Evolutionary conservation across 2,329 filamentous ascomycete species (phyloP).

Genomic region (Neofusicoccum laricinum): DNA sequence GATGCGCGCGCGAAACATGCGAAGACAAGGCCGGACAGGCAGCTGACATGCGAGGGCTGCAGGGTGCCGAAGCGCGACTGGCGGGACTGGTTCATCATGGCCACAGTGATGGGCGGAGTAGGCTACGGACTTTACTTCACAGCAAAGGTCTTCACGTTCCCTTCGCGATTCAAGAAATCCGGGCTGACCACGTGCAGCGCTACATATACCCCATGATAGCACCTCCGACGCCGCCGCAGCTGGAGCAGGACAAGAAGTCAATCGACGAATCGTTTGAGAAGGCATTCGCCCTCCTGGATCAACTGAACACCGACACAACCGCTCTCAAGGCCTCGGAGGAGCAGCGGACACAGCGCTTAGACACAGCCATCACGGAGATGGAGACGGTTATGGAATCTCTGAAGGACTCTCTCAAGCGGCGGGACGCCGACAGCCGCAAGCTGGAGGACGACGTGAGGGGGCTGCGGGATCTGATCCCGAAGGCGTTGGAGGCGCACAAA

Average conservation of each 20-base stretch:
- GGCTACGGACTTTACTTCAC: slow-evolving; percentile 85
- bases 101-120: slow-evolving; percentile 86
- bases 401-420: slow-evolving; percentile 74
- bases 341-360: slow-evolving; percentile 77
- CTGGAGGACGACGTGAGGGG: slow-evolving; percentile 82
- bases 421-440: slow-evolving; percentile 83
- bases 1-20: neutral
- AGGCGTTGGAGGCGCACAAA: slow-evolving; percentile 83
- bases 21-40: neutral
- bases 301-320: slow-evolving; percentile 85
- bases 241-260: slow-evolving; percentile 89
- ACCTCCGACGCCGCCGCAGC: slow-evolving; percentile 86
- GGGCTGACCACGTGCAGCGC: slow-evolving; percentile 52
- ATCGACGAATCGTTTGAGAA: slow-evolving; percentile 93
- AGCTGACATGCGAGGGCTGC: neutral
- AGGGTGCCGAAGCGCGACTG: slow-evolving; percentile 77
- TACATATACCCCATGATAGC: slow-evolving; percentile 90
- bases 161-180: slow-evolving; percentile 18
- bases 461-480: slow-evolving; percentile 81
- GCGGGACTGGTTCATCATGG: slow-evolving; percentile 99
- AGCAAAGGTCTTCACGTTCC: slow-evolving; percentile 62
- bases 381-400: slow-evolving; percentile 79
- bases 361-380: slow-evolving; percentile 76
- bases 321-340: slow-evolving; percentile 84
- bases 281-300: slow-evolving; percentile 87